These are phyloP conservation scores for Trypanosoma grayi DNA, from an alignment of 208 protist genomes.

Conservation along the genomic window DNA sequence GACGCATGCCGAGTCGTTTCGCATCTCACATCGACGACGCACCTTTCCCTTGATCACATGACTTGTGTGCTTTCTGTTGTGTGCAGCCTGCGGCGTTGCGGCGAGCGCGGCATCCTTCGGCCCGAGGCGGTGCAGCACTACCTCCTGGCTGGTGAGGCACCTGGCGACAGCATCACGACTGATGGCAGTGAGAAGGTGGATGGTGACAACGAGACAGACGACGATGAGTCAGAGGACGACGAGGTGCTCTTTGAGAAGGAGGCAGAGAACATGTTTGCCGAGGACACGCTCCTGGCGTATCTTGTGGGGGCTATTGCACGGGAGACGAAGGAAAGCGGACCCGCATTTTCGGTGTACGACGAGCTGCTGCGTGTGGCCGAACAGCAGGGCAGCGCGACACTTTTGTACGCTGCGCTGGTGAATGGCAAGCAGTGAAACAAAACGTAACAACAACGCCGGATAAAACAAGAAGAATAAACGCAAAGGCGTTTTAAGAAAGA, in stretches of 20 bases:
- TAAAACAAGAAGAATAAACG: no score
- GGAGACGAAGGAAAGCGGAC: background rate
- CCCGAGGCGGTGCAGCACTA: conserved; percentile 3
- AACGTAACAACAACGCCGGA: background rate
- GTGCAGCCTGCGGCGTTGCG: conserved; percentile 12
- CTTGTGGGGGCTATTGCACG: conserved; percentile 21
- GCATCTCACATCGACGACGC: background rate
- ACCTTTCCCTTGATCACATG: conserved; percentile 39
- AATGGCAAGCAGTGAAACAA: background rate
- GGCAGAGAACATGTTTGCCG: conserved; percentile 82
- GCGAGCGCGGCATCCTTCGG: background rate
- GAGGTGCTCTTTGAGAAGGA: conserved; percentile 87
- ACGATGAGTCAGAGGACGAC: conserved; percentile 27
- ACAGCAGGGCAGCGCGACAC: background rate
- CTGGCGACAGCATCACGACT: background rate
- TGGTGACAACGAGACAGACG: conserved; percentile 6
- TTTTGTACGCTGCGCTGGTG: conserved; percentile 21
- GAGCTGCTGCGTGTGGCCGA: conserved; percentile 15
- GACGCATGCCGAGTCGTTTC: conserved; percentile 34
- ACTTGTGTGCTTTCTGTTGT: conserved; percentile 57
- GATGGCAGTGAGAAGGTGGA: background rate
- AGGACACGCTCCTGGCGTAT: conserved; percentile 49
- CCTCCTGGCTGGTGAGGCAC: conserved; percentile 3
- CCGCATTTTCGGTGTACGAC: conserved; percentile 14
- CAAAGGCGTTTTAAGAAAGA: no score